These are phyloP conservation scores for Camelina hispida DNA, from an alignment of 345 rosid genomes.

Conservation along the genomic window DNA sequence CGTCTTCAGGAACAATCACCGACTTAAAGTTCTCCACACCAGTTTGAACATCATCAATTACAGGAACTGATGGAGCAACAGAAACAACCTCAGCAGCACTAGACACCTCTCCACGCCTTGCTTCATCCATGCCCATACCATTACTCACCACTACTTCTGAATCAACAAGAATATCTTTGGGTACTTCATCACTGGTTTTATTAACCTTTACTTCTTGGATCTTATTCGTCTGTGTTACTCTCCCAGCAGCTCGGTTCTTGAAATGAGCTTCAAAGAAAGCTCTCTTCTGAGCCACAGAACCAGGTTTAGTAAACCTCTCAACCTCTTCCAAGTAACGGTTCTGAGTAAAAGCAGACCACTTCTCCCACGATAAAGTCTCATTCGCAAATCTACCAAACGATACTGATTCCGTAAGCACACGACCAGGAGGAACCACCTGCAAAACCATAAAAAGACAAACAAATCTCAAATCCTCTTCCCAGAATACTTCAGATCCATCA, in stretches of 20 bases:
- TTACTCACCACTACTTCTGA: conserved; percentile 21
- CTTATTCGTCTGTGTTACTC: conserved; percentile 49
- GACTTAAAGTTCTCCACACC: conserved; percentile 43
- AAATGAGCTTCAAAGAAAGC: conserved; percentile 91
- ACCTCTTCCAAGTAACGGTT: conserved; percentile 91
- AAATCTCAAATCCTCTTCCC: conserved; percentile 28
- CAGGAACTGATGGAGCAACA: conserved; percentile 28
- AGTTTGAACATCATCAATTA: conserved; percentile 27
- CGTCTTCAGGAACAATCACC: conserved; percentile 37
- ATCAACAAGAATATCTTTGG: conserved; percentile 30
- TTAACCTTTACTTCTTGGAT: conserved; percentile 42
- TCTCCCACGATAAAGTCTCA: conserved; percentile 87
- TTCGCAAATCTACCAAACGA: conserved; percentile 87
- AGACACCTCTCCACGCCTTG: conserved; percentile 32
- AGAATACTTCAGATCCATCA: conserved; percentile 20
- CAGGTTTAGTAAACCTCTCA: conserved; percentile 79
- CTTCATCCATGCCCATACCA: conserved; percentile 26
- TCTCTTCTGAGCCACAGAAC: conserved; percentile 89
- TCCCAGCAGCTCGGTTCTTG: conserved; percentile 73
- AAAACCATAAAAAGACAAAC: background rate
- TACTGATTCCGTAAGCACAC: conserved; percentile 71
- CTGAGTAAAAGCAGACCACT: conserved; percentile 91
- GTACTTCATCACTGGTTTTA: no score
- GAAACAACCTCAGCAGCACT: conserved; percentile 33
- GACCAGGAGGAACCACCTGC: conserved; percentile 62